These are phyloP conservation scores for Smallanthus sonchifolius DNA, from an alignment of 129 eudicot genomes.

Conservation along the genomic window DNA sequence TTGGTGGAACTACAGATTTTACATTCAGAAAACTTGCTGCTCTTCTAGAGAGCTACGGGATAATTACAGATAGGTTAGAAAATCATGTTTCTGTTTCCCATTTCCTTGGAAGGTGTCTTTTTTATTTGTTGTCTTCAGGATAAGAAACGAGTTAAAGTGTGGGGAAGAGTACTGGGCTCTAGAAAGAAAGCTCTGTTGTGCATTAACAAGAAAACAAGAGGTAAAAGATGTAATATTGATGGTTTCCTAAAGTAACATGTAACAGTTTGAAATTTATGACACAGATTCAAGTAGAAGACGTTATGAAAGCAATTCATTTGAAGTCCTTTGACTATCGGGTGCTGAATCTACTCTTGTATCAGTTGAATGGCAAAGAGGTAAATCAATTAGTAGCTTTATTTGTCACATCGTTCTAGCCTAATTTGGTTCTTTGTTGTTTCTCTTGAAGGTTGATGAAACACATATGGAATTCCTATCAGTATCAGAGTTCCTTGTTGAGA, in stretches of 20 bases:
- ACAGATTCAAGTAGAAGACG: conserved; percentile 69
- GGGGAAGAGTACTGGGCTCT: conserved; percentile 92
- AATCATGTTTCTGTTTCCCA: background rate
- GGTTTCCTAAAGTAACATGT: background rate
- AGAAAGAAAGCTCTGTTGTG: conserved; percentile 82
- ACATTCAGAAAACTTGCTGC: conserved; percentile 65
- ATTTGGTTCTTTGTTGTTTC: conserved; percentile 15
- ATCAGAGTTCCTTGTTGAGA: conserved; percentile 90
- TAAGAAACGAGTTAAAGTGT: conserved; percentile 60
- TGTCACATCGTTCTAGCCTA: conserved; percentile 3
- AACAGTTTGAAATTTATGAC: background rate
- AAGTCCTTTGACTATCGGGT: conserved; percentile 92
- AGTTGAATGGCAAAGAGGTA: conserved; percentile 83
- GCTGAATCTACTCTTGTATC: conserved; percentile 77
- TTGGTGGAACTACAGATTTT: conserved; percentile 25
- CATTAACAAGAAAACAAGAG: conserved; percentile 52
- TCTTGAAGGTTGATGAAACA: conserved; percentile 72
- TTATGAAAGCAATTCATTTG: conserved; percentile 72
- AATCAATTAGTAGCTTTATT: conserved; percentile 2
- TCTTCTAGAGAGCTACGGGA: conserved; percentile 58
- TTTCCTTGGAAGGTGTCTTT: background rate
- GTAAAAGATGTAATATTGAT: conserved; percentile 29
- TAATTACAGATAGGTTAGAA: conserved; percentile 65
- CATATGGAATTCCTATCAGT: conserved; percentile 89
- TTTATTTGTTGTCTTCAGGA: conserved; percentile 43